phyloP scores from a whole-genome alignment of 176 grass and related monocot genomes.

The Triticum dicoccoides region DNA sequence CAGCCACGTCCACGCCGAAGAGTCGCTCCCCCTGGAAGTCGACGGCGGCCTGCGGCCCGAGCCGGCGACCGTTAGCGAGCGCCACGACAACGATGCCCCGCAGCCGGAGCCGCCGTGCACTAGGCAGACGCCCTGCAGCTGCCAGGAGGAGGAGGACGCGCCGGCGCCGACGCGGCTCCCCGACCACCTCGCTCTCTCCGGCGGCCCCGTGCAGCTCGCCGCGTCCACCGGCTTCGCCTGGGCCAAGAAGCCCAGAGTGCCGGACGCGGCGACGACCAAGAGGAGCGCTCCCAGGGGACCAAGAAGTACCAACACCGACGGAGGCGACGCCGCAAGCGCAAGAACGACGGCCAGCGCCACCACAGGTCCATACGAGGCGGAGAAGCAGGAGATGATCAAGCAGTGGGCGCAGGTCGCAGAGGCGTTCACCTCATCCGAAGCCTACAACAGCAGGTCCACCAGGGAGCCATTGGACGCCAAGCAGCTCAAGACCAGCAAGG shows the following conservation, averaged over 20 bases:
- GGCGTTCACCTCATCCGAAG: conserved; percentile 38
- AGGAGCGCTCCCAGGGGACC: conserved; percentile 6
- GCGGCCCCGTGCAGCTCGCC: conserved; percentile 42
- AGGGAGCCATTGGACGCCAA: conserved; percentile 30
- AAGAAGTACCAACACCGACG: neutral
- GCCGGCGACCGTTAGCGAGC: conserved; percentile 38
- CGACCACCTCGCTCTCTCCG: conserved; percentile 14
- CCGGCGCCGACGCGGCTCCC: neutral
- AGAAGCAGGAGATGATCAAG: conserved; percentile 64
- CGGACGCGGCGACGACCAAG: conserved; percentile 23
- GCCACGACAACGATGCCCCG: neutral
- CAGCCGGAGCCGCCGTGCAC: neutral
- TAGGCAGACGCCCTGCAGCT: conserved; percentile 35
- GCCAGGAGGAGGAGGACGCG: conserved; percentile 40
- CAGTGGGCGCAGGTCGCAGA: conserved; percentile 67
- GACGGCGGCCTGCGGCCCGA: conserved; percentile 36
- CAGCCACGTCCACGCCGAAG: conserved; percentile 48
- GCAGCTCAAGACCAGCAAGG: conserved; percentile 38
- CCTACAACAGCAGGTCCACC: conserved; percentile 29
- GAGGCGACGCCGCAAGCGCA: conserved; percentile 1
- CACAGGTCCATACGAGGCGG: conserved; percentile 36
- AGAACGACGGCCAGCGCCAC: neutral
- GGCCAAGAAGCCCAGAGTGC: conserved; percentile 54
- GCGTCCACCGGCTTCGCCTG: conserved; percentile 61
- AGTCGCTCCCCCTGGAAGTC: conserved; percentile 29